Percentiles rank a stretch among this genome's conserved stretches.
phyloP scores from a whole-genome alignment of 2,329 filamentous ascomycete species.

The Fusarium globosum region DNA sequence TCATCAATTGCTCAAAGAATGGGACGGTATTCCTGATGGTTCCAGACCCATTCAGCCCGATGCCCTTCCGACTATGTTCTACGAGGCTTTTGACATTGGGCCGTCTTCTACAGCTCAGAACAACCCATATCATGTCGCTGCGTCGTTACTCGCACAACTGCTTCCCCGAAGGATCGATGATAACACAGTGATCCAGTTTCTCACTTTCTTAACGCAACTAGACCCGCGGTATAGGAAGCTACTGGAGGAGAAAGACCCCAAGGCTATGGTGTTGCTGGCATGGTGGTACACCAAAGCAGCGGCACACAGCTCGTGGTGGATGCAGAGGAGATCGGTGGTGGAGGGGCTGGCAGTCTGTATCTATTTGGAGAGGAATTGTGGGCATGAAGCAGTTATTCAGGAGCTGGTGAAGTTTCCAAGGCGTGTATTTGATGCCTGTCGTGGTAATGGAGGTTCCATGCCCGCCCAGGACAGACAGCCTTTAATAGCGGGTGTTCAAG shows the following conservation, averaged over 20 bases:
- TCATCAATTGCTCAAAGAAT: slow-evolving; percentile 39
- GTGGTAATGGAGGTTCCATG: background rate
- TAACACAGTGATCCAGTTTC: slow-evolving; percentile 57
- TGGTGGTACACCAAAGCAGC: slow-evolving; percentile 67
- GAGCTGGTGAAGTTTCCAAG: slow-evolving; percentile 36
- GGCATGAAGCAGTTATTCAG: slow-evolving; percentile 14
- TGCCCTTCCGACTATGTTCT: slow-evolving; percentile 49
- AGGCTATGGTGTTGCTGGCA: slow-evolving; percentile 64
- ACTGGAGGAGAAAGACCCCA: slow-evolving; percentile 62
- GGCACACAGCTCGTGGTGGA: slow-evolving; percentile 58
- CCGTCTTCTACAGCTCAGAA: slow-evolving; percentile 29
- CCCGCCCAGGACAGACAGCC: background rate
- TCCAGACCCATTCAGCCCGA: slow-evolving; percentile 12
- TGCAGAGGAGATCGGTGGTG: slow-evolving; percentile 56
- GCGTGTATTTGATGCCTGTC: slow-evolving; percentile 18
- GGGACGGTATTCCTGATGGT: slow-evolving; percentile 19
- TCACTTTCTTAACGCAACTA: slow-evolving; percentile 60
- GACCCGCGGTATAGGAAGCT: slow-evolving; percentile 56
- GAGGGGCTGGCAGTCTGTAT: slow-evolving; percentile 63
- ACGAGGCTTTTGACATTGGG: slow-evolving; percentile 43
- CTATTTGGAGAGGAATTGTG: slow-evolving; percentile 46
- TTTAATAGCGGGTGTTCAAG: background rate
- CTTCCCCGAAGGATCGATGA: slow-evolving; percentile 50
- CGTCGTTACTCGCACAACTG: slow-evolving; percentile 53
- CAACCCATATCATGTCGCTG: slow-evolving; percentile 50